Evolutionary conservation across 331 rosid species (phyloP), one percentile per base, ranked within the genome.

Genomic region (Malus hybrid): DNA sequence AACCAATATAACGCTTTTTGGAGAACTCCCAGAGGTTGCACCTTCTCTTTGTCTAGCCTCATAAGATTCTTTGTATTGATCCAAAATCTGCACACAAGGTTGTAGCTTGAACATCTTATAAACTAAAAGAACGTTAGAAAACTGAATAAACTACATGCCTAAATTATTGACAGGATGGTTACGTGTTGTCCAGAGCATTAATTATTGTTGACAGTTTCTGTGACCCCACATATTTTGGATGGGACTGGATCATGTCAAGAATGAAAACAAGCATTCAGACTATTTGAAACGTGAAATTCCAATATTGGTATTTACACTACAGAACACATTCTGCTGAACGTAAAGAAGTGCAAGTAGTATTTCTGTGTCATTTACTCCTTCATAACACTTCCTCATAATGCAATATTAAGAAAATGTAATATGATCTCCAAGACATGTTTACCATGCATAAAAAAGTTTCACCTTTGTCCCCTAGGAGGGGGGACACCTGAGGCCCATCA

Each of bases 1-100:
- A 83, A 94, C 99, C 84, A 94, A 80, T 79, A 94, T 90, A 79
- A 94, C 99, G 83, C 92, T 89, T 80, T 86, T 90, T 81, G 99
- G 99, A 78, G 79, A 85, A 78, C 72, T 85, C 76, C 88, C 89
- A 56, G 96, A 83, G 78, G 77, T 80, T 57, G 92, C 91, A 76
- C 97, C 93, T 86, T 88, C 97, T 77, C 75, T 92, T 68, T 80
- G 83, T 81, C 96, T 89, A 68, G 92, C 86, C 81, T 90, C 90
- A 79, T 84, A 89, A 81, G 97, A 90, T 78, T 82, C 91, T 81
- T 85, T 85, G 78, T 94, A 94, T 74, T 84, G 97, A 76, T 92
- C 99, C 89, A 94, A 83, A 80, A 94, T 85, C 99, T 94, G 87
- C 84, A 88, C 33, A 61, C 33, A 29, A 39, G 69, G 67, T 59